These are phyloP conservation scores for Sporisorium scitamineum DNA, from an alignment of 1,284 basidiomycete genomes.

Conservation along the genomic window DNA sequence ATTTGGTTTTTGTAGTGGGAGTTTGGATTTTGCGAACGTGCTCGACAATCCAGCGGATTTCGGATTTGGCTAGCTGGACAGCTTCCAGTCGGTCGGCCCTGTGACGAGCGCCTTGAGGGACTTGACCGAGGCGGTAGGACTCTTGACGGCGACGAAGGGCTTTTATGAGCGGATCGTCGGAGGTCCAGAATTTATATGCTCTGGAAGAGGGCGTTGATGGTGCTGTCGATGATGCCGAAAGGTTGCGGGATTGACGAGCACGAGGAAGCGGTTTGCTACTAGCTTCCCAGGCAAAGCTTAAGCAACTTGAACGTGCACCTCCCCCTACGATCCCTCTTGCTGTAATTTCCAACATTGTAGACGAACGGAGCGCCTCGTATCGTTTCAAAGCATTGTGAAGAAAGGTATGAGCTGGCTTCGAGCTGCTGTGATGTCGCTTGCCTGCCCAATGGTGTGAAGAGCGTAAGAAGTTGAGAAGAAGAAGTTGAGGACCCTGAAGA, in stretches of 20 bases:
- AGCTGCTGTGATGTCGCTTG: neutral
- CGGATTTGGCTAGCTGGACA: constrained; percentile 23
- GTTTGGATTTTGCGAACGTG: constrained; percentile 18
- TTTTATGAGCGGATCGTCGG: constrained; percentile 23
- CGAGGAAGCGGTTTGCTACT: neutral
- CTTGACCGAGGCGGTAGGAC: constrained; percentile 19
- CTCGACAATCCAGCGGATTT: constrained; percentile 35
- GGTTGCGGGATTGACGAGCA: neutral
- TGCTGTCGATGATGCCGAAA: neutral
- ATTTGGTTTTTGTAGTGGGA: neutral
- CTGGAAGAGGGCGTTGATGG: neutral
- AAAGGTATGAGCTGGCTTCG: neutral
- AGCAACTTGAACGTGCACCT: neutral
- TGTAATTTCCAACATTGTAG: neutral
- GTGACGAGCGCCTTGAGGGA: constrained; percentile 11
- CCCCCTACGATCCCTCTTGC: neutral
- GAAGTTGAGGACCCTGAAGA: constrained; percentile 1
- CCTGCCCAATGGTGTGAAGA: neutral
- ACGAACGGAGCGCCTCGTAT: neutral
- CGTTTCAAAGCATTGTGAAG: neutral
- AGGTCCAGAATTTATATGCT: constrained; percentile 13
- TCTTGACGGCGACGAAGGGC: constrained; percentile 29
- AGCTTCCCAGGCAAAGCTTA: neutral
- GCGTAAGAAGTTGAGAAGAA: neutral
- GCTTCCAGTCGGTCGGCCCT: constrained; percentile 33